A percentile compares a stretch with the other conserved stretches of the same genome.
phyloP scores from a whole-genome alignment of 1,139 yeast genomes.

The Diutina catenulata region DNA sequence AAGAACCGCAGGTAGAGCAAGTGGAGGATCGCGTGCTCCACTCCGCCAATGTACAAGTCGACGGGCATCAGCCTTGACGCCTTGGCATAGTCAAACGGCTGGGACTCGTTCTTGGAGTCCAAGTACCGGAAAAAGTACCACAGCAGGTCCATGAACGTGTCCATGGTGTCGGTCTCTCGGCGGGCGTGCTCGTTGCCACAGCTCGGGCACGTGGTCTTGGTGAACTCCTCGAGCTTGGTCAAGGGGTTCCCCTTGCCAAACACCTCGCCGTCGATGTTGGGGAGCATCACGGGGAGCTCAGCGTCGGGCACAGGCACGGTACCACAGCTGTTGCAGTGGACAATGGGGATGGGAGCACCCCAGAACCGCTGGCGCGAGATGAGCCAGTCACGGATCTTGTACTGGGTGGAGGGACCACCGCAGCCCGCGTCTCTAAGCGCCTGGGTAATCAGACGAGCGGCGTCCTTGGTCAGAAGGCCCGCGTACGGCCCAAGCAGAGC shows the following conservation, averaged over 20 bases:
- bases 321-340: constrained; percentile 81
- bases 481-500: constrained; percentile 33
- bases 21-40: constrained; percentile 93
- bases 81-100: constrained; percentile 40
- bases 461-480: constrained; percentile 41
- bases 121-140: constrained; percentile 88
- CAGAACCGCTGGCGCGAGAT: constrained; percentile 91
- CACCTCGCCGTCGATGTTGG: constrained; percentile 23
- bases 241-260: constrained; percentile 64
- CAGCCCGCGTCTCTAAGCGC: constrained; percentile 22
- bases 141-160: constrained; percentile 93
- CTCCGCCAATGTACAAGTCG: constrained; percentile 86
- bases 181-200: constrained; percentile 59
- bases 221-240: constrained; percentile 56
- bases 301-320: constrained; percentile 81
- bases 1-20: constrained; percentile 76
- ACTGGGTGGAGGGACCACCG: constrained; percentile 45
- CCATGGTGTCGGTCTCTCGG: constrained; percentile 97
- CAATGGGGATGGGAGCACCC: constrained; percentile 97
- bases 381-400: constrained; percentile 80
- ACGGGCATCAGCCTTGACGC: constrained; percentile 64
- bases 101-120: constrained; percentile 50
- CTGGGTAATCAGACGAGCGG: constrained; percentile 35
- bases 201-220: constrained; percentile 65
- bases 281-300: constrained; percentile 72